A percentile compares a stretch with the other conserved stretches of the same genome.
phyloP scores from a whole-genome alignment of 805 yeast species.

The Monosporozyma servazzii region DNA sequence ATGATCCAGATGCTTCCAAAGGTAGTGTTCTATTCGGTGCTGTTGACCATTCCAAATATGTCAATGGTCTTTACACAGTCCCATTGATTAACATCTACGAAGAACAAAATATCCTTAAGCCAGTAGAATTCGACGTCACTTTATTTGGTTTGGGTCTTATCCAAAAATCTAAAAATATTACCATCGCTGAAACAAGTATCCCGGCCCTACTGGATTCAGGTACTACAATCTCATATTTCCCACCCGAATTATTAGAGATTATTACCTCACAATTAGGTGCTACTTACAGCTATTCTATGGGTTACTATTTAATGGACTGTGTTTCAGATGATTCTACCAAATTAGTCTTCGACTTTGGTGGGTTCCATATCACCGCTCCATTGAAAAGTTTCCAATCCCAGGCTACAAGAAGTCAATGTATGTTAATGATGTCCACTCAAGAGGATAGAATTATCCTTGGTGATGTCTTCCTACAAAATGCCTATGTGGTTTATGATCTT shows the following conservation, averaged over 20 bases:
- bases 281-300: conserved; percentile 31
- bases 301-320: conserved; percentile 43
- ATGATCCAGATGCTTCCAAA: conserved; percentile 29
- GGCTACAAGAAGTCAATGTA: conserved; percentile 30
- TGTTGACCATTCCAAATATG: conserved; percentile 32
- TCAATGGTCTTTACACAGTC: conserved; percentile 26
- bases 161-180: conserved; percentile 13
- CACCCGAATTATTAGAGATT: conserved; percentile 28
- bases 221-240: conserved; percentile 37
- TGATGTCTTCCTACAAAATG: conserved; percentile 45
- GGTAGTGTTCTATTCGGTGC: conserved; percentile 41
- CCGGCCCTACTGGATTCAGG: conserved; percentile 39
- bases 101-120: conserved; percentile 8
- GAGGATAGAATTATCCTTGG: conserved; percentile 36
- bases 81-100: conserved; percentile 21
- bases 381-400: conserved; percentile 28
- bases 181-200: conserved; percentile 19
- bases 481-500: conserved; percentile 50
- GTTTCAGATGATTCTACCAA: conserved; percentile 23
- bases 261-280: conserved; percentile 38
- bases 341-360: conserved; percentile 49
- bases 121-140: conserved; percentile 27
- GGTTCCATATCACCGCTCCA: conserved; percentile 45
- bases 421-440: conserved; percentile 32
- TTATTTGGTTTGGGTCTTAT: conserved; percentile 26